These are phyloP conservation scores for Erysimum cheiranthoides DNA, from an alignment of 345 rosid genomes.

Conservation along the genomic window DNA sequence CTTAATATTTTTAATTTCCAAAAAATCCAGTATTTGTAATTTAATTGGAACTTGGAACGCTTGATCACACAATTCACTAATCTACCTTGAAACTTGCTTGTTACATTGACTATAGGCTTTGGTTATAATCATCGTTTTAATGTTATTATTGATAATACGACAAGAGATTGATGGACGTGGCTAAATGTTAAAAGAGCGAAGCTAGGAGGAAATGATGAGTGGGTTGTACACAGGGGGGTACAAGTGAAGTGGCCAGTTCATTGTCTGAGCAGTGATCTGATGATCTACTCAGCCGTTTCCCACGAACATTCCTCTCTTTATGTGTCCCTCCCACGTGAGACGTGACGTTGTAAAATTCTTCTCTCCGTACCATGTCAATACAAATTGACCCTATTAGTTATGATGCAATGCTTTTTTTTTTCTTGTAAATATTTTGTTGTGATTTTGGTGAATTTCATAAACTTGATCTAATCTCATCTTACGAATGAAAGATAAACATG, in stretches of 20 bases:
- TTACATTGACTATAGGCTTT: constrained; percentile 17
- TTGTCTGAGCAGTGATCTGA: constrained; percentile 31
- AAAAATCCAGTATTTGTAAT: background rate
- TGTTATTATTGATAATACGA: background rate
- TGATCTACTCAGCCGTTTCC: constrained; percentile 21
- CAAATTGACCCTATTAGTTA: background rate
- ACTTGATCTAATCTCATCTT: background rate
- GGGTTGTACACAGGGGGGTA: constrained; percentile 28
- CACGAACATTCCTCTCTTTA: constrained; percentile 39
- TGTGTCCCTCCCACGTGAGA: constrained; percentile 38
- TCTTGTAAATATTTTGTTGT: background rate
- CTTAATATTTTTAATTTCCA: background rate
- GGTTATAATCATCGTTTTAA: background rate
- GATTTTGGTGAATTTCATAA: too few relatives aligned
- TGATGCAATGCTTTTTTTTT: background rate
- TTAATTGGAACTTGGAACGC: constrained; percentile 30
- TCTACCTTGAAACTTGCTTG: constrained; percentile 9
- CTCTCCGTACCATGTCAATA: constrained; percentile 26
- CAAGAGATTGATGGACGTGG: constrained; percentile 12
- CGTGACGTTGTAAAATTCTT: background rate
- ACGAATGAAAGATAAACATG: background rate
- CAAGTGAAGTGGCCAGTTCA: constrained; percentile 43
- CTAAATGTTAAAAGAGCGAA: constrained; percentile 33
- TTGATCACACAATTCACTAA: background rate
- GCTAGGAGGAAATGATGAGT: constrained; percentile 5